phyloP scores from a whole-genome alignment of 306 rosid species.

The Ormosia emarginata region DNA sequence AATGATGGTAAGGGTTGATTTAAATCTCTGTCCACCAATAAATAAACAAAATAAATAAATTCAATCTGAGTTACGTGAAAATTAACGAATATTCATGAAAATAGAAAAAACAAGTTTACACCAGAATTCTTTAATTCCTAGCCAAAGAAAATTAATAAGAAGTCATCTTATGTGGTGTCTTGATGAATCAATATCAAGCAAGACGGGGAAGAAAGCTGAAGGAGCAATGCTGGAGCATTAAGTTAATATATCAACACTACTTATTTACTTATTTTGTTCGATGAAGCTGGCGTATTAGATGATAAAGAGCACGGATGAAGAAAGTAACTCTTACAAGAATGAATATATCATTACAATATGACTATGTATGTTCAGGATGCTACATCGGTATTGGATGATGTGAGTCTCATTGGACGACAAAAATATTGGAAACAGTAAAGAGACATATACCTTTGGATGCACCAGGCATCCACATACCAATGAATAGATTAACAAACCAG shows the following conservation, averaged over 20 bases:
- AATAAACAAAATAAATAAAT: too few relatives aligned
- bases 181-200: background rate
- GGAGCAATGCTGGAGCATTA: background rate
- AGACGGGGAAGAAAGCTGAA: background rate
- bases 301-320: background rate
- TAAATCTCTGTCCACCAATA: background rate
- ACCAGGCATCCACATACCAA: slow-evolving; percentile 27
- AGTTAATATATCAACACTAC: background rate
- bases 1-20: background rate
- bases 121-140: background rate
- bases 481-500: slow-evolving; percentile 31
- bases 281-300: background rate
- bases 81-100: background rate
- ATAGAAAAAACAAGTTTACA: background rate
- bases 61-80: background rate
- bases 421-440: slow-evolving; percentile 29
- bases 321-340: slow-evolving; percentile 27
- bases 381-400: slow-evolving; percentile 25
- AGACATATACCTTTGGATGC: slow-evolving; percentile 36
- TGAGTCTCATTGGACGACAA: slow-evolving; percentile 23
- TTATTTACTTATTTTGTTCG: background rate
- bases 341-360: slow-evolving; percentile 37
- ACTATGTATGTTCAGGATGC: slow-evolving; percentile 30
- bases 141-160: background rate
- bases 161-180: background rate